Percentiles rank a stretch among this genome's conserved stretches.
phyloP scores from a whole-genome alignment of 2,329 filamentous ascomycete species.

The Paecilomyces sp. region DNA sequence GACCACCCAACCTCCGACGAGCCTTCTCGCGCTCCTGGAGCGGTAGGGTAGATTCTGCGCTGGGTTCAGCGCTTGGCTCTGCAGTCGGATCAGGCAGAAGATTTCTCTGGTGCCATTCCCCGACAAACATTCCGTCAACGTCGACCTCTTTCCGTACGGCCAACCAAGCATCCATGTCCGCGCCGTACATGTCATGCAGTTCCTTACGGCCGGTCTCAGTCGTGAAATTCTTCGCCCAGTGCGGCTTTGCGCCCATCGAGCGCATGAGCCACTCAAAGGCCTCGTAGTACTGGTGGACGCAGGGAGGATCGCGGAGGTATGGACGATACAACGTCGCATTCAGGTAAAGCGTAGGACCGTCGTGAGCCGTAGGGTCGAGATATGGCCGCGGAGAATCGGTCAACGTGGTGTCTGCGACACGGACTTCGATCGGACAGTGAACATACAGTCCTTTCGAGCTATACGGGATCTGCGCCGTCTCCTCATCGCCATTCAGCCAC shows the following conservation, averaged over 20 bases:
- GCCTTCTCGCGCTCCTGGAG: conserved; percentile 39
- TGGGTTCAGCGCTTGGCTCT: neutral
- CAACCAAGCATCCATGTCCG: conserved; percentile 60
- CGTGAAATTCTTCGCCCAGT: conserved; percentile 90
- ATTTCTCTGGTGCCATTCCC: conserved; percentile 76
- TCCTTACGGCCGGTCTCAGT: conserved; percentile 49
- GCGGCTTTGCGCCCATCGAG: conserved; percentile 71
- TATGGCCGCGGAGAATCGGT: conserved; percentile 49
- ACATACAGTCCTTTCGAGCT: conserved; percentile 72
- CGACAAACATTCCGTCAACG: conserved; percentile 78
- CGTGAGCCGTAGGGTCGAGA: conserved; percentile 63
- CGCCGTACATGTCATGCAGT: conserved; percentile 62
- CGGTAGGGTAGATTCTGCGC: conserved; percentile 15
- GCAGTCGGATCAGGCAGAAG: conserved; percentile 36
- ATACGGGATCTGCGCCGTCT: conserved; percentile 69
- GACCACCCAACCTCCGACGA: conserved; percentile 17
- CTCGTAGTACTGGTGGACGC: conserved; percentile 70
- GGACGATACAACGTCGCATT: conserved; percentile 87
- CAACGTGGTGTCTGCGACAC: conserved; percentile 63
- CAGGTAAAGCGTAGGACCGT: conserved; percentile 74
- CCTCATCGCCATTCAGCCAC: conserved; percentile 73
- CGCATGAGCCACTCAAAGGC: conserved; percentile 89
- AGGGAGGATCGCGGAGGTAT: conserved; percentile 70
- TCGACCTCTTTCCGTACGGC: conserved; percentile 63
- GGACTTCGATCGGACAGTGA: conserved; percentile 88